A percentile compares a stretch with the other conserved stretches of the same genome.
phyloP scores from a whole-genome alignment of 371 early-diverging fungal genomes.

The Smittium culicis region DNA sequence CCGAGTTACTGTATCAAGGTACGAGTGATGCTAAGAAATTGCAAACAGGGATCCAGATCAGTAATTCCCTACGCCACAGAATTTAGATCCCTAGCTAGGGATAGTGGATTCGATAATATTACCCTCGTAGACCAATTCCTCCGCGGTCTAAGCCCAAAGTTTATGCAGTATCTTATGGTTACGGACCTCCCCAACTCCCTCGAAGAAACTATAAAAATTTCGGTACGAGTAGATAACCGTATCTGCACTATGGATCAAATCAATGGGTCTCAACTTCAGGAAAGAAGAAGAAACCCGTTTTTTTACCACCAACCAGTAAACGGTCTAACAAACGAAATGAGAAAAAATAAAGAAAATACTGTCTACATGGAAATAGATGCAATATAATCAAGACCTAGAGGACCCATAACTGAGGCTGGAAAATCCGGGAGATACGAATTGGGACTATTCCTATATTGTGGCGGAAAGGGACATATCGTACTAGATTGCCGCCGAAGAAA shows the following conservation, averaged over 20 bases:
- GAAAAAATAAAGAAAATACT: not conserved
- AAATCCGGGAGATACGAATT: not conserved
- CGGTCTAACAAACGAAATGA: not conserved
- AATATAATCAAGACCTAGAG: not conserved
- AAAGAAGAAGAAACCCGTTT: not conserved
- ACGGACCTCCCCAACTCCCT: not conserved
- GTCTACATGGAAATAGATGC: constrained; percentile 7
- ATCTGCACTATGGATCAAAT: not conserved
- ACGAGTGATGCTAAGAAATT: not conserved
- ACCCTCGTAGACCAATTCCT: constrained; percentile 3
- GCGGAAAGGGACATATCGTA: not conserved
- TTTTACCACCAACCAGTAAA: not conserved
- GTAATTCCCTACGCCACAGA: not conserved
- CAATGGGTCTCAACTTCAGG: not conserved
- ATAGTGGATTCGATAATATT: constrained; percentile 1
- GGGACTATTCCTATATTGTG: constrained; percentile 2
- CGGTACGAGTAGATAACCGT: not conserved
- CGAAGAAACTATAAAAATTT: not conserved
- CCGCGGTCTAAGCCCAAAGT: not conserved
- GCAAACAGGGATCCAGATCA: not conserved
- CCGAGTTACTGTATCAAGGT: not conserved
- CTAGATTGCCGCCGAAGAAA: not conserved
- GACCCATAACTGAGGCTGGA: not conserved
- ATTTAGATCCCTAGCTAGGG: constrained; percentile 2
- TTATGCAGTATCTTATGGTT: not conserved